Base-by-base conservation (phyloP, 768 basidiomycete genomes). In the Lactarius akahatsu region DNA sequence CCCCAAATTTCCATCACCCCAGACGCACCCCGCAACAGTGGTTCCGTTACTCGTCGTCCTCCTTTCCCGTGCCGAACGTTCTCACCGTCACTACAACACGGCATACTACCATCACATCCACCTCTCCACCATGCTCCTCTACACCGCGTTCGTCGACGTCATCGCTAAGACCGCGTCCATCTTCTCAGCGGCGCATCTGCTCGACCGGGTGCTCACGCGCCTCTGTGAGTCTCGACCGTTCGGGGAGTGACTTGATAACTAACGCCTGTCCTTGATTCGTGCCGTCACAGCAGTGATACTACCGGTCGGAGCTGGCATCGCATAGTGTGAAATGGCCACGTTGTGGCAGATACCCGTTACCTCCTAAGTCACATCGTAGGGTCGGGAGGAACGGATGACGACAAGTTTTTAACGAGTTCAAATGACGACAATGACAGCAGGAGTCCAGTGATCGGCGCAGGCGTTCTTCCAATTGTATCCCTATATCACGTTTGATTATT, bases 261-360 rank as follows among this genome's bases (percentile, higher is more conserved):
- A n/a, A 16, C 26, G 0, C 36, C 36, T 11, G 36, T 38, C 30
- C 28, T 28, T 56, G 55, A 56, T 47, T 47, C n/a, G 26, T 64
- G 38, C 45, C 36, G 23, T 50, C 23, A 26, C 4, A 67, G 66
- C 66, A 15, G 52, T 40, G 52, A 5, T 67, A 1, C 28, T 67
- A 28, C 66, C 66, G 10, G 59, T 67, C 4, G 66, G 66, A 1
- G 62, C 66, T 2, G 66, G 66, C 41, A 67, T 67, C 34, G 62
- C 66, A n/a, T 67, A 67, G 52, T 18, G 23, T 32, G 30, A 20
- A 20, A 20, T 30, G 16, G 18, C 54, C 30, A 10, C 28, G 16
- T 20, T 11, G 54, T 50, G 47, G 23, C 47, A 23, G 47, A 50
- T 50, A 50, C 54, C 32, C 54, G 32, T 28, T 18, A 20, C 54